Percentiles rank a stretch among this genome's conserved stretches.
phyloP scores from a whole-genome alignment of 352 stramenopile species.

The Peronospora destructor region DNA sequence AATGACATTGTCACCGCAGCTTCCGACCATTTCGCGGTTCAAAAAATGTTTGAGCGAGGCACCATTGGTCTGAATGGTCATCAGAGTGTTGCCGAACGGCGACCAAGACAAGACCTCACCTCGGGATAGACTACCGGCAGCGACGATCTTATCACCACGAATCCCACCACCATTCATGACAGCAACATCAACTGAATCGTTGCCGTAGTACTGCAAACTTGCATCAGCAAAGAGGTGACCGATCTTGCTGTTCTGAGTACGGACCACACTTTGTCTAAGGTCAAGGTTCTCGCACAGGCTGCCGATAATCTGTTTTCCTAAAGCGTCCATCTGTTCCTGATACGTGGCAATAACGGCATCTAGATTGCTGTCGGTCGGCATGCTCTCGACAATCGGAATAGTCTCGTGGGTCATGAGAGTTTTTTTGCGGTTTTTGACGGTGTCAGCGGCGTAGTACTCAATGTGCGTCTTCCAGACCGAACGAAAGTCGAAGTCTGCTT shows the following conservation, averaged over 20 bases:
- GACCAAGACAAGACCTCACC: conserved; percentile 56
- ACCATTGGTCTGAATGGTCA: conserved; percentile 52
- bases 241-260: conserved; percentile 42
- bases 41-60: conserved; percentile 57
- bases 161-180: conserved; percentile 67
- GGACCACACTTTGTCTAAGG: conserved; percentile 44
- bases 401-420: conserved; percentile 46
- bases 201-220: conserved; percentile 43
- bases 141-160: conserved; percentile 51
- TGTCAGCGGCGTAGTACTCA: conserved; percentile 45
- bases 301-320: conserved; percentile 44
- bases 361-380: conserved; percentile 43
- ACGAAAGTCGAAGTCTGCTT: conserved; percentile 66
- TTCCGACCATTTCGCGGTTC: conserved; percentile 38
- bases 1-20: conserved; percentile 40
- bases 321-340: conserved; percentile 28
- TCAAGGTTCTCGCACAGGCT: conserved; percentile 50
- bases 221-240: conserved; percentile 51
- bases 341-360: conserved; percentile 50
- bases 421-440: conserved; percentile 20
- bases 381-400: conserved; percentile 49
- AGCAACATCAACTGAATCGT: conserved; percentile 39
- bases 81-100: conserved; percentile 60
- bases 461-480: conserved; percentile 57
- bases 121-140: conserved; percentile 42